Percentiles rank a stretch among this genome's conserved stretches.
Evolutionary conservation across 306 rosid genomes (phyloP).

Genomic region (Benincasa hispida): DNA sequence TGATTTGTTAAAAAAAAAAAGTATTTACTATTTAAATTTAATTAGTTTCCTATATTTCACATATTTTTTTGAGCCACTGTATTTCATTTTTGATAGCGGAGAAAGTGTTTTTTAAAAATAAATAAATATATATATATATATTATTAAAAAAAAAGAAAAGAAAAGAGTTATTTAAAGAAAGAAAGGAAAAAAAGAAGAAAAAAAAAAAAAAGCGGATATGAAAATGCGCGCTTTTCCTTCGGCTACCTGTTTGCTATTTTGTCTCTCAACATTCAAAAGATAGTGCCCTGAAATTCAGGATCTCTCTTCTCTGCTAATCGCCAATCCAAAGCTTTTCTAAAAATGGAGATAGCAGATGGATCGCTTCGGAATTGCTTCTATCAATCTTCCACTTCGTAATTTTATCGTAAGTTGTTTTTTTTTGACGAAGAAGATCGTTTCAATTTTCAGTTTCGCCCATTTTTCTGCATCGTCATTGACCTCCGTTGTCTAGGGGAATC

Average conservation of each 20-base stretch:
- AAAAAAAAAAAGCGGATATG: not conserved
- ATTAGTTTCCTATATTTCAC: no score
- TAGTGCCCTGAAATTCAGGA: not conserved
- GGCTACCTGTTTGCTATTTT: constrained; percentile 6
- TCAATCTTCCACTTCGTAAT: not conserved
- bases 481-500: not conserved
- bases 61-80: no score
- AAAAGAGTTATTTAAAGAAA: no score
- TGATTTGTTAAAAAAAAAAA: no score
- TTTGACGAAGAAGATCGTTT: not conserved
- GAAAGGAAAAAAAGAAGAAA: not conserved
- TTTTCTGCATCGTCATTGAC: not conserved
- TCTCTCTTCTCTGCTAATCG: not conserved
- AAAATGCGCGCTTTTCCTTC: not conserved
- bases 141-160: no score
- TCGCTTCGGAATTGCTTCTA: not conserved
- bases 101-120: no score
- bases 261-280: not conserved
- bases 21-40: no score
- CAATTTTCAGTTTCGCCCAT: not conserved
- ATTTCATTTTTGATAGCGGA: no score
- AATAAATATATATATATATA: no score
- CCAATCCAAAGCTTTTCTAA: constrained; percentile 4
- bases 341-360: not conserved
- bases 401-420: not conserved